Evolutionary conservation across 495 filamentous ascomycete species (phyloP).

Genomic region (Aspergillus asperescens): DNA sequence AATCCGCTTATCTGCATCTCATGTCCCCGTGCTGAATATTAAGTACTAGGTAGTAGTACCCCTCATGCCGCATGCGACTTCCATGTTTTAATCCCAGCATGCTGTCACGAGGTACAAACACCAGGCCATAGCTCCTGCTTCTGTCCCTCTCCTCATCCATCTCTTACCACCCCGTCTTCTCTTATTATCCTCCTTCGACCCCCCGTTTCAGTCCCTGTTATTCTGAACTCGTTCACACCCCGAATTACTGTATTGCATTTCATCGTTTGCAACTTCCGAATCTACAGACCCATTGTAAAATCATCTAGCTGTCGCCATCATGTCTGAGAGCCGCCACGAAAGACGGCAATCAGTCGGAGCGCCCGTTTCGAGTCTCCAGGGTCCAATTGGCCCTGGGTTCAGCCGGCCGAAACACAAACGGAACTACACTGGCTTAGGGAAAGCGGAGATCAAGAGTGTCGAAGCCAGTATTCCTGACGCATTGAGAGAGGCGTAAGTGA

Average conservation of each 20-base stretch:
- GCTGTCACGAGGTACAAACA: slow-evolving; percentile 8
- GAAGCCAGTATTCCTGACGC: slow-evolving; percentile 87
- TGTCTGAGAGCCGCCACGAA: slow-evolving; percentile 43
- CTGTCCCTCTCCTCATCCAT: background rate
- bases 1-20: background rate
- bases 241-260: background rate
- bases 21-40: slow-evolving; percentile 4
- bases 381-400: slow-evolving; percentile 67
- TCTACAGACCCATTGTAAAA: background rate
- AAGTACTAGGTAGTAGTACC: slow-evolving; percentile 3
- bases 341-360: slow-evolving; percentile 73
- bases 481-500: slow-evolving; percentile 69
- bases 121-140: slow-evolving; percentile 3
- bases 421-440: slow-evolving; percentile 86
- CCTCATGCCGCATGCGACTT: slow-evolving; percentile 5
- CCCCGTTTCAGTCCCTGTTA: background rate
- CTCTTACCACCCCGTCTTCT: slow-evolving; percentile 16
- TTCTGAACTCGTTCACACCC: background rate
- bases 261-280: background rate
- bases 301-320: background rate
- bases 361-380: slow-evolving; percentile 76
- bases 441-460: slow-evolving; percentile 84
- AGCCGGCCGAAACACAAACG: slow-evolving; percentile 89
- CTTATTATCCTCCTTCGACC: slow-evolving; percentile 11
- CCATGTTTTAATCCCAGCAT: slow-evolving; percentile 15